Base-by-base conservation (phyloP, 305 asterid species). In the Solanum aculeatissimum region DNA sequence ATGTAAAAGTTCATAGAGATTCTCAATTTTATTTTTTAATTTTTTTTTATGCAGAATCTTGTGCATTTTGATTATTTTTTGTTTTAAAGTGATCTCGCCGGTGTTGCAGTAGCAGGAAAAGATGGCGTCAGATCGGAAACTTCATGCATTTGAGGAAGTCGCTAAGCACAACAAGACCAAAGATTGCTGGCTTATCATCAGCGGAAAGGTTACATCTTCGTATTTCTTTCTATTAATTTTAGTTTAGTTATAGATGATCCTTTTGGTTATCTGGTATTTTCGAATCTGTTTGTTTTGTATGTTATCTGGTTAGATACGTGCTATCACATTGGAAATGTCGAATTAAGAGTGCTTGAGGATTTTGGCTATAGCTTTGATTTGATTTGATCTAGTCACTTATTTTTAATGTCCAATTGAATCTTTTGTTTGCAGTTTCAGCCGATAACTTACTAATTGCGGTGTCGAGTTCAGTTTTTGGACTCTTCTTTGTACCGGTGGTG, bases 151-250 rank as follows among this genome's bases (percentile, higher is more conserved):
- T 51, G 89, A 84, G 81, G 87, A 87, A 8, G 87, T 84, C 27
- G 77, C 83, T 8, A 84, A 84, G 75, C 89, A 87, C 84, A 84
- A 82, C 60, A 60, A 54, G 70, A 58, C 66, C 69, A 87, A 87
- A 63, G 89, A 87, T 87, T 87, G 89, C 83, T 87, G 89, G 89
- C 87, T 87, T 25, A 55, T 87, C 9, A 62, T 87, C 74, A 43
- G 42, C 25, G 89, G 62, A 40, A 87, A 87, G 89, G 89, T 87
- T 62, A 25, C 54, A 49, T 51, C 72, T 25, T 0, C 2, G 19
- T 32, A 75, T 40, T 69, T 19, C 11, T 70, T 27, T 42, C 9
- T 78, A 42, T 60, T 6, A 14, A 68, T 18, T 81, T 54, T 6
- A 18, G 43, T 13, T 72, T 72, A 43, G 57, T 72, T 4, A 21